These are phyloP conservation scores for Rostrohypoxylon terebratum DNA, from an alignment of 495 filamentous ascomycete species.

Conservation along the genomic window DNA sequence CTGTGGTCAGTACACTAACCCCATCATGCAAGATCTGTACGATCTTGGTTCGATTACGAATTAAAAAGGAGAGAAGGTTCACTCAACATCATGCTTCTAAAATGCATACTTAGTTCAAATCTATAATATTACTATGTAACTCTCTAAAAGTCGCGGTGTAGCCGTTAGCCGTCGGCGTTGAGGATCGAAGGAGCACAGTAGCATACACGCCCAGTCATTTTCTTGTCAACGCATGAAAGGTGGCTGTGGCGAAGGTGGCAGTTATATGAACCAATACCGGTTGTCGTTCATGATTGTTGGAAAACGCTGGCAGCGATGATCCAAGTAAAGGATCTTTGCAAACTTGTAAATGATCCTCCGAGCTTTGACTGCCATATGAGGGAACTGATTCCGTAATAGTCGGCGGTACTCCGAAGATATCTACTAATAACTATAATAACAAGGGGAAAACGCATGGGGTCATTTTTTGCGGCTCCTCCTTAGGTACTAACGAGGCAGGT, in stretches of 20 bases:
- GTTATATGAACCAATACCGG: conserved; percentile 27
- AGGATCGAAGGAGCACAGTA: not conserved
- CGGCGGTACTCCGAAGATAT: conserved; percentile 20
- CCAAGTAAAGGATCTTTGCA: not conserved
- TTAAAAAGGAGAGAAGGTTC: conserved; percentile 9
- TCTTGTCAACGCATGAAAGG: conserved; percentile 23
- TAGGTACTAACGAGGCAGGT: conserved; percentile 8
- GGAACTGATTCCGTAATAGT: conserved; percentile 17
- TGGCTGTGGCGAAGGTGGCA: conserved; percentile 35
- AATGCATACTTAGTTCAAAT: conserved; percentile 12
- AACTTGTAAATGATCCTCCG: conserved; percentile 26
- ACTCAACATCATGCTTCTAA: conserved; percentile 6
- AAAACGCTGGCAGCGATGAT: not conserved
- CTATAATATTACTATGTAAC: conserved; percentile 15
- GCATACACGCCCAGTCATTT: not conserved
- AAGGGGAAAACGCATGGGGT: not conserved
- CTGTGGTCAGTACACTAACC: not conserved
- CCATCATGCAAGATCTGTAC: conserved; percentile 22
- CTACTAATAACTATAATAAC: no score
- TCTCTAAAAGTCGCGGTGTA: conserved; percentile 9
- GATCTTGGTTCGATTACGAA: conserved; percentile 20
- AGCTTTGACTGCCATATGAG: conserved; percentile 11
- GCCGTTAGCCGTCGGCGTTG: not conserved
- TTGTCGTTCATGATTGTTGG: conserved; percentile 21
- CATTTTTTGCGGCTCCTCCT: conserved; percentile 27